Percentiles rank a stretch among this genome's conserved stretches.
These are phyloP conservation scores for Neoscytalidium dimidiatum DNA, from an alignment of 2,329 filamentous ascomycete species.

Conservation along the genomic window DNA sequence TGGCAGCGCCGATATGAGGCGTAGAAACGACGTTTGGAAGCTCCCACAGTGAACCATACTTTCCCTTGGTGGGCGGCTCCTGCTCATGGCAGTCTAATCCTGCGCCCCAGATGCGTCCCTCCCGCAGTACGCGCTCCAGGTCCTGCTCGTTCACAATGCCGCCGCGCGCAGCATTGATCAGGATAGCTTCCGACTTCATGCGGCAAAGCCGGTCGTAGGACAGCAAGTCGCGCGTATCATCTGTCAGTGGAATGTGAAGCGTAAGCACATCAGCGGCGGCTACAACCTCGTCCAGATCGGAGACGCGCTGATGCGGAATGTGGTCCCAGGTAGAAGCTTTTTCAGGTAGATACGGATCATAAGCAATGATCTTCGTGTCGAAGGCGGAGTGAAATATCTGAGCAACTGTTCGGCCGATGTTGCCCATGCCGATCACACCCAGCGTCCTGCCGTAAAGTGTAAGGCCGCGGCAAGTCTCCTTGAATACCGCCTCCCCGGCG, in stretches of 20 bases:
- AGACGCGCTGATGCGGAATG: conserved; percentile 27
- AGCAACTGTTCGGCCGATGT: conserved; percentile 27
- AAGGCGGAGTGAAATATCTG: conserved; percentile 33
- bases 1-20: conserved; percentile 54
- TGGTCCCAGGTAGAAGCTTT: conserved; percentile 38
- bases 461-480: conserved; percentile 46
- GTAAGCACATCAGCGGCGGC: conserved; percentile 25
- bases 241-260: conserved; percentile 27
- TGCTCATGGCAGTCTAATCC: conserved; percentile 52
- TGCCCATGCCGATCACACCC: conserved; percentile 52
- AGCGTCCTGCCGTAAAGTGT: conserved; percentile 45
- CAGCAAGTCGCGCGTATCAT: conserved; percentile 32
- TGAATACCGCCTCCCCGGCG: conserved; percentile 37
- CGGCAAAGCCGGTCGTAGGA: conserved; percentile 38
- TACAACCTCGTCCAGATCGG: conserved; percentile 23
- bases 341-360: conserved; percentile 44
- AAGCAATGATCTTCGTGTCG: conserved; percentile 44
- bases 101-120: conserved; percentile 47
- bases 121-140: conserved; percentile 44
- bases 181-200: conserved; percentile 45
- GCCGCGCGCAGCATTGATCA: conserved; percentile 51
- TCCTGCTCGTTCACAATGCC: conserved; percentile 52
- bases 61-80: conserved; percentile 46
- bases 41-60: conserved; percentile 41
- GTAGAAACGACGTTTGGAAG: conserved; percentile 51